phyloP scores from a whole-genome alignment of 202 grass and related monocot genomes.

The Panicum hallii region DNA sequence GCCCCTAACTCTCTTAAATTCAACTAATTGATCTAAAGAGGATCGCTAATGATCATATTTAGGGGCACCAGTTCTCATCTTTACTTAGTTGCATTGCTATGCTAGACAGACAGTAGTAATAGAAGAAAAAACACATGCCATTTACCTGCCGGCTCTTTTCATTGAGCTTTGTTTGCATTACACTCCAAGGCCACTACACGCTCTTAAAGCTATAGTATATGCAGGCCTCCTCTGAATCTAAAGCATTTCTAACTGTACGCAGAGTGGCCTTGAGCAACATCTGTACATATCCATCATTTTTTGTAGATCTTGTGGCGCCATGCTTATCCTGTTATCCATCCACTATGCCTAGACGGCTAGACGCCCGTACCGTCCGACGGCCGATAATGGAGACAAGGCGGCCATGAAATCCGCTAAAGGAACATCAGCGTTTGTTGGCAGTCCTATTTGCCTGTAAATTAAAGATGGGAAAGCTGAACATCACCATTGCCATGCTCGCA shows the following conservation, averaged over 20 bases:
- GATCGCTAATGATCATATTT: too few relatives aligned
- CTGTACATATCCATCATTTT: neutral
- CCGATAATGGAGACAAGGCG: conserved; percentile 42
- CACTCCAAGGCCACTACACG: neutral
- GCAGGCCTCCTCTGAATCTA: neutral
- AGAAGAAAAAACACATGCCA: neutral
- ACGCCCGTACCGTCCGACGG: conserved; percentile 26
- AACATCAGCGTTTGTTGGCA: neutral
- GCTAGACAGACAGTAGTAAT: neutral
- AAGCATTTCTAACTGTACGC: neutral
- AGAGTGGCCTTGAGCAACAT: neutral
- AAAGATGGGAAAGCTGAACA: conserved; percentile 47
- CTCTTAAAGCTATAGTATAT: neutral
- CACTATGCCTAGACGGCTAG: conserved; percentile 23
- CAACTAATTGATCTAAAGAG: too few relatives aligned
- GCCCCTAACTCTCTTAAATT: too few relatives aligned
- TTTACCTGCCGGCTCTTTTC: neutral
- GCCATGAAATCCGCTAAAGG: conserved; percentile 53
- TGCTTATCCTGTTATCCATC: conserved; percentile 34
- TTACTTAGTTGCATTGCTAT: too few relatives aligned
- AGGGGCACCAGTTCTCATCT: too few relatives aligned
- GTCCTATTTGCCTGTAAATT: conserved; percentile 14
- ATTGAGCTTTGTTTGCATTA: neutral
- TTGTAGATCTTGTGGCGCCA: neutral
- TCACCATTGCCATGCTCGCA: conserved; percentile 13